A percentile compares a stretch with the other conserved stretches of the same genome.
Evolutionary conservation across 2,329 filamentous ascomycete genomes (phyloP).

Genomic region (Exophiala dermatitidis): DNA sequence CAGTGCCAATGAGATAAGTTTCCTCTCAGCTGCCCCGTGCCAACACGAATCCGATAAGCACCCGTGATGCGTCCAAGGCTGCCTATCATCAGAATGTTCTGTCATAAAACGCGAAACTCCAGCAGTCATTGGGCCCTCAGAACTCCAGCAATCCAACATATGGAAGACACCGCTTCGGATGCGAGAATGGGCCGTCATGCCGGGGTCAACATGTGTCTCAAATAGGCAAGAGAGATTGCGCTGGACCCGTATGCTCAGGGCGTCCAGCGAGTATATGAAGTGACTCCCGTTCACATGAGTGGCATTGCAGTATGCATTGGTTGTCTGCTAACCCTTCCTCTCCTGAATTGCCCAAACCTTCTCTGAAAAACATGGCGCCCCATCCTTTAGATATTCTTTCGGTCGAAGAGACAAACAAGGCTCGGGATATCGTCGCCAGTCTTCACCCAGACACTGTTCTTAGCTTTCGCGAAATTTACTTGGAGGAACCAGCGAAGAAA

Average conservation of each 20-base stretch:
- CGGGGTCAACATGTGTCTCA: not conserved
- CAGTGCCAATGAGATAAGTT: too few relatives aligned
- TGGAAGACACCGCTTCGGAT: not conserved
- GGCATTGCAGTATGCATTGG: too few relatives aligned
- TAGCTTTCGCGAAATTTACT: constrained; percentile 45
- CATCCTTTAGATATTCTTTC: constrained; percentile 53
- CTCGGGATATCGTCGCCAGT: constrained; percentile 45
- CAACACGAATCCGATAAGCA: too few relatives aligned
- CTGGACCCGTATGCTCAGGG: not conserved
- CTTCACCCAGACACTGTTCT: constrained; percentile 34
- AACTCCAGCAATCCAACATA: too few relatives aligned
- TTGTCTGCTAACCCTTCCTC: not conserved
- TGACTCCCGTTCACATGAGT: not conserved
- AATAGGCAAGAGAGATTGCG: constrained; percentile 3
- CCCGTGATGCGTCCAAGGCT: not conserved
- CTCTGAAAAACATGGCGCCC: constrained; percentile 25
- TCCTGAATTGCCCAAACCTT: not conserved
- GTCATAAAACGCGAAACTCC: too few relatives aligned
- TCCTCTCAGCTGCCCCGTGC: too few relatives aligned
- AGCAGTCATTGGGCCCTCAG: too few relatives aligned
- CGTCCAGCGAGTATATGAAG: not conserved
- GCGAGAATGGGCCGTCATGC: not conserved
- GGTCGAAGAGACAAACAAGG: constrained; percentile 47
- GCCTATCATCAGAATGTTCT: too few relatives aligned
- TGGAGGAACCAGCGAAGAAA: constrained; percentile 46